Base-by-base conservation (phyloP, 331 rosid genomes). In the Prunus yedoensis region DNA sequence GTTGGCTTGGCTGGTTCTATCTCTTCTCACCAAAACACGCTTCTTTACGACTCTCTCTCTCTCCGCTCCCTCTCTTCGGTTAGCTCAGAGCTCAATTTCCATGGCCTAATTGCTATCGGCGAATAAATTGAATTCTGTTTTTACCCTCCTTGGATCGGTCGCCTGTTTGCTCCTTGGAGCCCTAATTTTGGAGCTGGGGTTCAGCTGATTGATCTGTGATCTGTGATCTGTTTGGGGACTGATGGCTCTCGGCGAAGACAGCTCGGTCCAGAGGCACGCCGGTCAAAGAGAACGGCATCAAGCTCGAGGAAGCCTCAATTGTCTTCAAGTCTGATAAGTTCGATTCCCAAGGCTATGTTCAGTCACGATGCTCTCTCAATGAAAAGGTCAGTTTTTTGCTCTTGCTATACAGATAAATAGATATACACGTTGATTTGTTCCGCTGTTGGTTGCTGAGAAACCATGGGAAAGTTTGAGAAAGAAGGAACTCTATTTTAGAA, bases 301-400 rank as follows among this genome's bases (percentile, higher is more conserved):
- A 89, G 87, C 91, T 92, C n/a, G 98, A 95, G 74, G 96, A 95
- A 93, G 91, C 27, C 87, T 95, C 71, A 87, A 70, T 85, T n/a
- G 80, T 87, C 25, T 92, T 95, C 88, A 92, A 86, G 96, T 82
- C 94, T 41, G 98, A 95, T 17, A 82, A 85, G 81, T 95, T 95
- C 66, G 99, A 92, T 17, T 89, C 98, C 3, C 94, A 91, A 49
- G 51, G 76, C 53, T 95, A 85, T 68, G 89, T 95, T 0, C 96
- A 89, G 84, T 82, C 94, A 27, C 91, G 89, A 47, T 91, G 94
- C 79, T 71, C 97, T 62, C 94, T 92, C 79, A 90, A 91, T 82
- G 98, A 92, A 63, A 95, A 91, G 97, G 99, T 95, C 75, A 41
- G 9, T 20, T 64, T 1, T 10, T 45, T n/a, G 2, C 47, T 8